Base-by-base conservation (phyloP, 2,329 filamentous ascomycete genomes). In the Aciculosporium take region DNA sequence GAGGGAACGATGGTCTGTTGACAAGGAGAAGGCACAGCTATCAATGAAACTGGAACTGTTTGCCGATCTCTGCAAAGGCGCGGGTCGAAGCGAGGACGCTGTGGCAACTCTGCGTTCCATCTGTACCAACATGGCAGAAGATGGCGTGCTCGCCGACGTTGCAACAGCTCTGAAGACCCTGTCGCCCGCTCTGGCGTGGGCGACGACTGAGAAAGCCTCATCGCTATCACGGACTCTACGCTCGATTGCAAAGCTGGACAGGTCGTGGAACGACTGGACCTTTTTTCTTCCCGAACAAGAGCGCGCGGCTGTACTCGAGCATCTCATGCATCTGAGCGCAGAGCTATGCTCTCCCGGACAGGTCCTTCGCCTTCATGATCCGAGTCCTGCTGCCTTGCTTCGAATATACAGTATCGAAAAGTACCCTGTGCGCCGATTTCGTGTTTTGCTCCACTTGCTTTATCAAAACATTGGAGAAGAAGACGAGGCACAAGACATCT, bases 21-120 rank as follows among this genome's bases (percentile, higher is more conserved):
- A 83, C 44, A 73, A 71, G 55, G 67, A 74, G 33, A 69, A 68
- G 46, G 79, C 76, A 0, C 70, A 79, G 45, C 59, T 84, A 1
- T 59, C 70, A 0, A 67, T 67, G 40, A 86, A 85, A 53, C 63
- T 84, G 30, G 81, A 85, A 53, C 66, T 74, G 9, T 69, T 83
- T 49, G 79, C 74, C 2, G 76, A 82, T 30, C 52, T 77, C 1
- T 76, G 72, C 49, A 74, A 69, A 48, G 57, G 62, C 1, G 58
- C 64, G 12, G 72, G 72, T 4, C 66, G 72, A 35, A 60, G 62
- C 15, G 69, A 73, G 3, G 74, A 81, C 46, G 72, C 79, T 0
- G 65, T 74, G 9, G 65, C 69, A 25, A 71, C 74, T 2, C 66
- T 82, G 6, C 63, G 69, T 38, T 68, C 72, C 13, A 72, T 84